Conservation (phyloP, 768 basidiomycete genomes). For the Sutorius australiensis region DNA sequence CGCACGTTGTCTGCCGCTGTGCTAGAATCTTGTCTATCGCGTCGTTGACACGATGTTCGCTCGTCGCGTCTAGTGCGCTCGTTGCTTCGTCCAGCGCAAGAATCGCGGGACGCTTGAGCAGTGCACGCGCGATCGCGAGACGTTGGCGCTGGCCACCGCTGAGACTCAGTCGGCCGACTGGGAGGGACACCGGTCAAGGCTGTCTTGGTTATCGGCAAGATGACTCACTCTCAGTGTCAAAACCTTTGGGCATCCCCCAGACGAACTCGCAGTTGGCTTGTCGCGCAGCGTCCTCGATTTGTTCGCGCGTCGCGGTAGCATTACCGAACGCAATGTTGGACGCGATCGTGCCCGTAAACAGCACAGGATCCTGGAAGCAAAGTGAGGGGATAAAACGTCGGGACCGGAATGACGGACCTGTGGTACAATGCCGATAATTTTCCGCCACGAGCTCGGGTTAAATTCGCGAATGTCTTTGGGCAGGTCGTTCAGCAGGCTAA, state of each 20-base stretch:
- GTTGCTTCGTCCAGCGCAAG: slow-evolving; percentile 89
- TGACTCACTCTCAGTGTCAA: slow-evolving; percentile 82
- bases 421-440: slow-evolving; percentile 88
- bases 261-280: slow-evolving; percentile 96
- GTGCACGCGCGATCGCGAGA: slow-evolving; percentile 78
- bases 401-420: slow-evolving; percentile 42
- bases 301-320: slow-evolving; percentile 65
- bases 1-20: slow-evolving; percentile 75
- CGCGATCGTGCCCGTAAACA: slow-evolving; percentile 92
- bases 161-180: slow-evolving; percentile 28
- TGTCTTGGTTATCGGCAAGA: too few relatives aligned
- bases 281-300: slow-evolving; percentile 84
- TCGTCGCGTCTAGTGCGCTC: slow-evolving; percentile 83
- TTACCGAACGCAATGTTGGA: slow-evolving; percentile 93
- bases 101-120: slow-evolving; percentile 85
- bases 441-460: slow-evolving; percentile 81
- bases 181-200: too few relatives aligned
- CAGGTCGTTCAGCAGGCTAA: slow-evolving; percentile 5
- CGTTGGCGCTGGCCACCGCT: slow-evolving; percentile 77
- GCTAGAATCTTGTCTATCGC: slow-evolving; percentile 86
- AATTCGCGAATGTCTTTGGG: slow-evolving; percentile 75
- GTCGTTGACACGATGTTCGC: slow-evolving; percentile 80
- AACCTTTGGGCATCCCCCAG: slow-evolving; percentile 90
- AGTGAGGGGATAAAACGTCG: too few relatives aligned
- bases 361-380: slow-evolving; percentile 57